phyloP scores from a whole-genome alignment of 495 filamentous ascomycete species.

The Hyaloscypha finlandica region DNA sequence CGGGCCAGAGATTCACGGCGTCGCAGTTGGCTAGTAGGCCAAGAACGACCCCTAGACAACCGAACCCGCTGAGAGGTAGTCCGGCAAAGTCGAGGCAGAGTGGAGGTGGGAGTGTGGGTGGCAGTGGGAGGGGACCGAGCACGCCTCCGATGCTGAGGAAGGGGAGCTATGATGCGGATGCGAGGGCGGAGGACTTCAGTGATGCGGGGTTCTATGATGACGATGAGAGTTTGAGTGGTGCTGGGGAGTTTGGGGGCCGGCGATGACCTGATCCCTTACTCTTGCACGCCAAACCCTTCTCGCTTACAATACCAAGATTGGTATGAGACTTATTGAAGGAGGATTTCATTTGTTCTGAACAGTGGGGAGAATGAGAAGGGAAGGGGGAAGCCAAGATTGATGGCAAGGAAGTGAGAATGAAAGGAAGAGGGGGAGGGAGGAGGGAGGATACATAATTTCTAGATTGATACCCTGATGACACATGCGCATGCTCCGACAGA shows the following conservation, averaged over 20 bases:
- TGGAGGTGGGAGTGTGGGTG: not conserved
- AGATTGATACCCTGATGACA: slow-evolving; percentile 12
- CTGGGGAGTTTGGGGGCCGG: slow-evolving; percentile 12
- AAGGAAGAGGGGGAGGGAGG: not conserved
- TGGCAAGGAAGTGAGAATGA: not conserved
- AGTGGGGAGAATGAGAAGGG: not conserved
- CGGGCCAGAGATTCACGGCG: slow-evolving; percentile 51
- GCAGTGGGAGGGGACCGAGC: slow-evolving; percentile 45
- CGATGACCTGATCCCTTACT: not conserved
- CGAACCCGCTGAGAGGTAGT: slow-evolving; percentile 26
- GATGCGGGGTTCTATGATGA: slow-evolving; percentile 61
- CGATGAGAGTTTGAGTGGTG: slow-evolving; percentile 35
- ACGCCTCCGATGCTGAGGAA: slow-evolving; percentile 73
- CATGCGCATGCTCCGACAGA: not conserved
- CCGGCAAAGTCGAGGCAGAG: slow-evolving; percentile 11
- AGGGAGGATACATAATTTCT: slow-evolving; percentile 3
- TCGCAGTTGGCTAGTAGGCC: slow-evolving; percentile 49
- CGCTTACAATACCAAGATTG: not conserved
- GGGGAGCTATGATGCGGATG: slow-evolving; percentile 72
- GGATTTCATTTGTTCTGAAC: slow-evolving; percentile 19
- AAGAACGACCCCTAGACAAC: slow-evolving; percentile 30
- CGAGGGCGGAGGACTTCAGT: slow-evolving; percentile 57
- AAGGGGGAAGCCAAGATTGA: slow-evolving; percentile 3
- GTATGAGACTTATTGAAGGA: not conserved
- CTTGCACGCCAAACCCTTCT: not conserved